phyloP scores from a whole-genome alignment of 768 basidiomycete species.

The Hypholoma fasciculare region DNA sequence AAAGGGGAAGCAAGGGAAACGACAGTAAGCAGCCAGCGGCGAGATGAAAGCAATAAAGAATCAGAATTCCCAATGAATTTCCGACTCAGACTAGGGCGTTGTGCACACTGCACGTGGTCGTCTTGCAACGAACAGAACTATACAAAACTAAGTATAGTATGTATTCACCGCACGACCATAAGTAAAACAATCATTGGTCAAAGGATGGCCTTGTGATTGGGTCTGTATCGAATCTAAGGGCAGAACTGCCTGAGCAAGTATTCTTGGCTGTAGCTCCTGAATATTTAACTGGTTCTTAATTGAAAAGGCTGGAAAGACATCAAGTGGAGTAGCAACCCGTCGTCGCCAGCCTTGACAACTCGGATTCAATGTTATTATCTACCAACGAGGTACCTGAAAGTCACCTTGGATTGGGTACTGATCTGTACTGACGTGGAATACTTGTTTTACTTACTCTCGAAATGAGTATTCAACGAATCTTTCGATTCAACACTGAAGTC shows the following conservation, averaged over 20 bases:
- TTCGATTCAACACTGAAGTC: no score
- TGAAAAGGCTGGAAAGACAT: no score
- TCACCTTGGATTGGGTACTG: no score
- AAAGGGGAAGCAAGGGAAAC: background rate
- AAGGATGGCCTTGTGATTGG: constrained; percentile 2
- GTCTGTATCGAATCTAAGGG: background rate
- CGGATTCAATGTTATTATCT: no score
- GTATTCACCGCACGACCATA: background rate
- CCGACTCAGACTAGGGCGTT: background rate
- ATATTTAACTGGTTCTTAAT: no score
- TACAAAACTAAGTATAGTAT: background rate
- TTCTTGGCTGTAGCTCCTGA: no score
- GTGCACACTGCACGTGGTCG: constrained; percentile 6
- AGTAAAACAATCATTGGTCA: background rate
- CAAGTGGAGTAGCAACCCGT: no score
- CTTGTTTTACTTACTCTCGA: no score
- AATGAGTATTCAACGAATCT: no score
- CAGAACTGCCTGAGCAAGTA: background rate
- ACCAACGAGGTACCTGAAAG: no score
- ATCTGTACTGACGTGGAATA: no score
- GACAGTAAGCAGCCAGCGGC: background rate
- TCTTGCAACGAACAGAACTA: constrained; percentile 5
- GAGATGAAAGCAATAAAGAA: background rate
- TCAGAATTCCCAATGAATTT: background rate
- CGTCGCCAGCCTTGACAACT: no score